Evolutionary conservation across 1,284 basidiomycete genomes (phyloP), one percentile per base, ranked within the genome.

Genomic region (Trametes hirsuta): DNA sequence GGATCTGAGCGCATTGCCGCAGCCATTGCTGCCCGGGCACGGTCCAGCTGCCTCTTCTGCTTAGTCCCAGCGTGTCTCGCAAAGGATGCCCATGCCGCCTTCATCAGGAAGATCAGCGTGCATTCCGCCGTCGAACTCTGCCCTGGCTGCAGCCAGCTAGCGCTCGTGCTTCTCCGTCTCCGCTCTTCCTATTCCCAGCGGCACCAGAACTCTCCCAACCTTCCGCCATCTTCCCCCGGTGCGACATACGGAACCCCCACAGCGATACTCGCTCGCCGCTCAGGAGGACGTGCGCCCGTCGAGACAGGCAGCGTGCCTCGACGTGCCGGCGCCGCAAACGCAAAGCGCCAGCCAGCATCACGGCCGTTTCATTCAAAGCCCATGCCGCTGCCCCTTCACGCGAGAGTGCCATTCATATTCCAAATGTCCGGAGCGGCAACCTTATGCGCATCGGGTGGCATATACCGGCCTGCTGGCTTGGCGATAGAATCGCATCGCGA

Each of bases 31-130:
- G 18, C n/a, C 21, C 34, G 18, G 15, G 37, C 41, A n/a, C 36
- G 34, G 21, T 10, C 24, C 5, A 22, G 30, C 48, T 44, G 24
- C 25, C 11, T 40, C 48, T 35, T 6, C 24, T 36, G 18, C 42
- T 37, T 22, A 21, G 42, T n/a, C 35, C 18, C 30, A 21, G 40
- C 39, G 18, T 22, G n/a, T 4, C 50, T 3, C 22, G 9, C 34
- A 34, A 12, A 53, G 34, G 36, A 6, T 9, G 22, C 49, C 47
- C 42, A 18, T 15, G 48, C 48, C 11, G 21, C 18, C 41, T 48
- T 39, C 30, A 53, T 58, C 56, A 14, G 45, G 55, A 22, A 10
- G 56, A 58, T 58, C 56, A 58, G 56, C 55, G 48, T 25, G n/a
- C n/a, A 39, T 42, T 39, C 37, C 22, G 15, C 22, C 18, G 18